Evolutionary conservation across 441 rosid genomes (phyloP), one percentile per base, ranked within the genome.

Genomic region (Manihot esculenta): DNA sequence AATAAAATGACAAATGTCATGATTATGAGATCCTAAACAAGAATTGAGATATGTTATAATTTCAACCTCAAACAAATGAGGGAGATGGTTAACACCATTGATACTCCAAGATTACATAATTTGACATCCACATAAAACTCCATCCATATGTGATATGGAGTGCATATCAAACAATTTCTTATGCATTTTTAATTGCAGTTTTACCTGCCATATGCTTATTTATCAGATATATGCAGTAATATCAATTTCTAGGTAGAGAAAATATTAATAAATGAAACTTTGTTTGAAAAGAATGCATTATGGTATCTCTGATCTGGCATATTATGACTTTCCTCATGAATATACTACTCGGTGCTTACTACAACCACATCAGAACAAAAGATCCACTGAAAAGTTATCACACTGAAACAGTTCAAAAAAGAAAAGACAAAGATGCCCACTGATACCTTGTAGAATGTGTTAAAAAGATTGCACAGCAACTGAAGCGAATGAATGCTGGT

Each of bases 401-500:
- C 7, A 47, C 17, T 11, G 12, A 53, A 38, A 24, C 48, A 38
- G 60, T 23, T 42, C 57, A 58, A 59, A 62, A 41, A 49, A 72
- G 26, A 20, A 55, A 44, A 60, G 33, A n/a, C n/a, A 58, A 57
- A 49, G 69, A 45, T 44, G 49, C 53, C 60, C 74, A 55, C 72
- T 64, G 59, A 72, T 90, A 96, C 99, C 99, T 90, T 96, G 89
- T 96, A 96, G 77, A 96, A 96, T 20, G 96, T 89, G 82, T 94
- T 96, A 79, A 96, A 96, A 72, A 96, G 98, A 83, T 94, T 94
- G 92, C 99, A 94, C 60, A 96, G 90, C 80, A 94, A 79, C 85
- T 96, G 99, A 77, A 96, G 97, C 35, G 99, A 96, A 76, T 96
- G 99, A 80, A 92, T 85, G 82, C 99, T 96, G 71, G 96, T 92